These are phyloP conservation scores for Pseudogymnoascus sp. DNA, from an alignment of 2,329 filamentous ascomycete genomes.

Conservation along the genomic window DNA sequence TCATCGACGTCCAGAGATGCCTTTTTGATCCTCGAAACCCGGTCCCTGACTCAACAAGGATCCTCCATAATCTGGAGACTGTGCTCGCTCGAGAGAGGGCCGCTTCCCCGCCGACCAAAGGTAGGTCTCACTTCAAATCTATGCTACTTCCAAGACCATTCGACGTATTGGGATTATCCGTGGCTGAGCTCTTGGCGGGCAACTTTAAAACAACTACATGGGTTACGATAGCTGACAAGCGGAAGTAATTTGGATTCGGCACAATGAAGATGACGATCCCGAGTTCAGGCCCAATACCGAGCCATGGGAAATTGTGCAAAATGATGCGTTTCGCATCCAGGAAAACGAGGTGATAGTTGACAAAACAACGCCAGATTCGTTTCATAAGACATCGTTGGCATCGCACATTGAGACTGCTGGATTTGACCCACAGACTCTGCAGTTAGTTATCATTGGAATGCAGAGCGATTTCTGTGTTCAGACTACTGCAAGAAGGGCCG, in stretches of 20 bases:
- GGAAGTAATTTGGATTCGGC: conserved; percentile 4
- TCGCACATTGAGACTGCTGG: neutral
- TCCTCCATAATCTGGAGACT: neutral
- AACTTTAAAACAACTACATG: neutral
- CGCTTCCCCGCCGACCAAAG: neutral
- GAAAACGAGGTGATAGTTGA: neutral
- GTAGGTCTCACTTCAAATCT: neutral
- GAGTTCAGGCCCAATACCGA: neutral
- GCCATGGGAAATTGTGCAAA: neutral
- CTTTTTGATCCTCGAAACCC: neutral
- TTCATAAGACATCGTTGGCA: neutral
- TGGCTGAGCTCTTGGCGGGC: neutral
- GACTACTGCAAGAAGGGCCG: neutral
- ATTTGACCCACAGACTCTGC: neutral
- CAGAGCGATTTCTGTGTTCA: neutral
- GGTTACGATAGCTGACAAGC: neutral
- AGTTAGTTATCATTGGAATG: neutral
- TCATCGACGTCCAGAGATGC: neutral
- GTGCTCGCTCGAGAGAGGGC: neutral
- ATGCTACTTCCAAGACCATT: neutral
- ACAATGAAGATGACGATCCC: neutral
- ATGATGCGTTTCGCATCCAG: neutral
- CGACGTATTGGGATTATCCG: neutral
- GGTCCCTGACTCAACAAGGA: neutral
- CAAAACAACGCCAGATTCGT: neutral